A percentile compares a stretch with the other conserved stretches of the same genome.
phyloP scores from a whole-genome alignment of 768 basidiomycete species.

The Boletus subparvulus region DNA sequence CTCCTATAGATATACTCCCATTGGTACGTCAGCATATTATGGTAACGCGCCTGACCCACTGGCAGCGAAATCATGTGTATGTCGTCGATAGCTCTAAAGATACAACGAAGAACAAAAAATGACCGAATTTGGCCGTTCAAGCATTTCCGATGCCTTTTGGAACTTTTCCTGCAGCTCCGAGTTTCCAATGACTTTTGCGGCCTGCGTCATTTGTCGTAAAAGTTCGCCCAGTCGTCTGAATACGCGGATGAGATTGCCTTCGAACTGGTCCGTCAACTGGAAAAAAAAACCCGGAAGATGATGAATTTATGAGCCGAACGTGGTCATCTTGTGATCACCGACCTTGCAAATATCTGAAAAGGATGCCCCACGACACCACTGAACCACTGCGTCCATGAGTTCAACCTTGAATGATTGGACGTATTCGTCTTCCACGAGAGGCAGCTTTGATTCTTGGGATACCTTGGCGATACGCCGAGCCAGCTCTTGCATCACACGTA shows the following conservation, averaged over 20 bases:
- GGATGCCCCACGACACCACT: conserved; percentile 98
- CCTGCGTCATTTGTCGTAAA: conserved; percentile 92
- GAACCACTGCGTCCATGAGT: conserved; percentile 95
- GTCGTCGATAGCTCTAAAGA: conserved; percentile 41
- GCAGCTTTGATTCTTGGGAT: conserved; percentile 88
- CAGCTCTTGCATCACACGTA: conserved; percentile 94
- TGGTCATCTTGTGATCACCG: neutral
- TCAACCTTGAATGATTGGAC: conserved; percentile 97
- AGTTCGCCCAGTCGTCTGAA: conserved; percentile 94
- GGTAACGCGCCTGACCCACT: no score
- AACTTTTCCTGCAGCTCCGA: conserved; percentile 92
- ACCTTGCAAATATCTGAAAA: conserved; percentile 98
- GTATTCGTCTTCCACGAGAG: conserved; percentile 91
- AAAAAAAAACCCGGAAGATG: neutral
- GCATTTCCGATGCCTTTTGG: conserved; percentile 86
- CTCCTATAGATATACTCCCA: no score
- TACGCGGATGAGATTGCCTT: conserved; percentile 94
- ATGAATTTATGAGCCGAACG: neutral
- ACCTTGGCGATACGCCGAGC: conserved; percentile 96
- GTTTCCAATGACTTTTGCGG: conserved; percentile 96
- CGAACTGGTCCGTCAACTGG: conserved; percentile 94
- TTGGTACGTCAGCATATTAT: no score
- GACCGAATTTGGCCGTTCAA: conserved; percentile 91
- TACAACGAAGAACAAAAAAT: conserved; percentile 89
- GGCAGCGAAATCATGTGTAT: neutral